Evolutionary conservation across 305 asterid species (phyloP).

Genomic region (Solanum hybrid): DNA sequence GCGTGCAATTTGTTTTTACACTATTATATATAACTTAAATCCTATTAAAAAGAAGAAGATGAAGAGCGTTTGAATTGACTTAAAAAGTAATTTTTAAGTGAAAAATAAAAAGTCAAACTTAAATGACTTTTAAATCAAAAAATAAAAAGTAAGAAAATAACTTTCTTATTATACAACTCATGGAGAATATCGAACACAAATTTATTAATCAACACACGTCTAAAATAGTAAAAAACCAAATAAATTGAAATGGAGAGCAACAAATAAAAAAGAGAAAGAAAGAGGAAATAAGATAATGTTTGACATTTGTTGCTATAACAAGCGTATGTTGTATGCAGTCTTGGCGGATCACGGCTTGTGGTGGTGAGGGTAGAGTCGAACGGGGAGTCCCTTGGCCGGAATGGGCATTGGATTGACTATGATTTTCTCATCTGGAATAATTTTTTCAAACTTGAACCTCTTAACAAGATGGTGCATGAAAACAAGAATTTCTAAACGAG

Average conservation of each 20-base stretch:
- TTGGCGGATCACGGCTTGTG: neutral
- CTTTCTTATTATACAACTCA: neutral
- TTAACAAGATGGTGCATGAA: slow-evolving; percentile 41
- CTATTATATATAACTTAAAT: neutral
- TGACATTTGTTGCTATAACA: neutral
- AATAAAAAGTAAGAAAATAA: neutral
- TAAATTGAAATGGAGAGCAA: neutral
- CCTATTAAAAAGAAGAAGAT: neutral
- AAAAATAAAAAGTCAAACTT: no score
- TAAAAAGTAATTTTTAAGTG: neutral
- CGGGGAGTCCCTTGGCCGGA: slow-evolving; percentile 64
- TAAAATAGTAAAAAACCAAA: neutral
- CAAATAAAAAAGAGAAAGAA: neutral
- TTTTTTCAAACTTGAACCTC: slow-evolving; percentile 47
- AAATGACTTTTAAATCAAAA: no score
- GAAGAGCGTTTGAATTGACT: neutral
- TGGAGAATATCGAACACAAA: neutral
- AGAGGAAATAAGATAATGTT: neutral
- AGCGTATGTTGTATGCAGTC: neutral
- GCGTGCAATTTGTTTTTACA: no score
- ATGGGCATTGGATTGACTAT: slow-evolving; percentile 65
- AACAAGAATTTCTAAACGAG: neutral
- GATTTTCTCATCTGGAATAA: slow-evolving; percentile 55
- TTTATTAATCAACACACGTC: neutral
- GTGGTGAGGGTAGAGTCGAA: slow-evolving; percentile 44